Evolutionary conservation across 331 rosid species (phyloP).

Genomic region (Acacia concinna): DNA sequence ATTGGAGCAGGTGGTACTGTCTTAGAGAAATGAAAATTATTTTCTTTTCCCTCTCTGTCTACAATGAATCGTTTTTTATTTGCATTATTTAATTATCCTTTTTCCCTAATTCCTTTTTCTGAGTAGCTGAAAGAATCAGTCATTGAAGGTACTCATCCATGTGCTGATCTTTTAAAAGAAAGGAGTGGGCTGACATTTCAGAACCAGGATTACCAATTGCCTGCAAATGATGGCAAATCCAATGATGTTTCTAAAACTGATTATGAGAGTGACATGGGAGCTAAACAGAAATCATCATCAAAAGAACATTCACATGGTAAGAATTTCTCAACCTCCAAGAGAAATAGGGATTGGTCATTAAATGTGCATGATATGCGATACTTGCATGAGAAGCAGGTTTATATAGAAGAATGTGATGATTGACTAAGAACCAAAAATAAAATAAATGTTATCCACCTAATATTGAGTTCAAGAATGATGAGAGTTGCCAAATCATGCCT

Average conservation of each 20-base stretch:
- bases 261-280: slow-evolving; percentile 26
- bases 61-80: slow-evolving; percentile 21
- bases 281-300: slow-evolving; percentile 32
- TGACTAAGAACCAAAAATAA: slow-evolving; percentile 36
- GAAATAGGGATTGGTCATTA: slow-evolving; percentile 34
- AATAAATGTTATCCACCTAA: slow-evolving; percentile 33
- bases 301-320: slow-evolving; percentile 21
- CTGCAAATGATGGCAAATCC: slow-evolving; percentile 24
- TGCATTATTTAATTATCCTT: slow-evolving; percentile 24
- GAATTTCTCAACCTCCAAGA: slow-evolving; percentile 38
- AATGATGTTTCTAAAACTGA: slow-evolving; percentile 32
- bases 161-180: slow-evolving; percentile 51
- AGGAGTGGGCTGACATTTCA: slow-evolving; percentile 46
- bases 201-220: slow-evolving; percentile 27
- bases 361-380: slow-evolving; percentile 30
- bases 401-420: slow-evolving; percentile 38
- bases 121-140: slow-evolving; percentile 72
- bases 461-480: slow-evolving; percentile 34
- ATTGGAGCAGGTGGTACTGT: slow-evolving; percentile 58
- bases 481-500: slow-evolving; percentile 22
- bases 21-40: slow-evolving; percentile 10
- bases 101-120: slow-evolving; percentile 6
- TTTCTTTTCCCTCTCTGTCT: slow-evolving; percentile 1
- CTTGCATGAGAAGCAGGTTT: slow-evolving; percentile 31
- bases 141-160: slow-evolving; percentile 55